Base-by-base conservation (phyloP, 2,329 filamentous ascomycete genomes). In the Hymenoscyphus salicellus region DNA sequence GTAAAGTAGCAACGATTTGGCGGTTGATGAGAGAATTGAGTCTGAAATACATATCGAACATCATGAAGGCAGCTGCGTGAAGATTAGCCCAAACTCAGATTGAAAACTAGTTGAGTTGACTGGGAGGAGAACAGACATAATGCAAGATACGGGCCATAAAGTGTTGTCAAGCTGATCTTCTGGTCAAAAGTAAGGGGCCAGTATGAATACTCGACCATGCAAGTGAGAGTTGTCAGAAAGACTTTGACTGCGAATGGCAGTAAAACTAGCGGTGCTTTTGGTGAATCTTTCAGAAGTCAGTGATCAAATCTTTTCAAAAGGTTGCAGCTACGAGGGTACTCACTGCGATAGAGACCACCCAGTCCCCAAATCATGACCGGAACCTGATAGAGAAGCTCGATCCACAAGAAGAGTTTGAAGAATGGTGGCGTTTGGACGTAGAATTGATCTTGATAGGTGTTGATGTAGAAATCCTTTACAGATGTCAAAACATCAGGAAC, bases 391-490 rank as follows among this genome's bases (percentile, higher is more conserved):
- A 85, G 63, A 1, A 84, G 72, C 72, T 90, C 88, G 72, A 89
- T 81, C 73, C 80, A 82, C 30, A 82, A 80, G 72, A 85, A 87
- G 16, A 79, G 68, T 11, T 76, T 77, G 72, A 90, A 90, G 82
- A 85, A 90, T 3, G 79, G 74, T 46, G 86, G 86, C 1, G 85
- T 80, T 3, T 78, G 72, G 38, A 81, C 79, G 77, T 90, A 89
- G 79, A 89, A 88, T 61, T 82, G 84, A 72, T 90, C 88, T 16
- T 81, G 79, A 74, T 88, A 89, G 1, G 81, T 88, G 1, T 77
- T 73, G 65, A 88, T 79, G 75, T 90, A 89, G 75, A 78, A 89
- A 2, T 76, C 71, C 64, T 84, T 83, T 1, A 90, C 66, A 0
- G 74, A 66, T 52, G 74, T 73, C 70, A 87, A 81, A 72, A 84